Percentiles rank a stretch among this genome's conserved stretches.
These are phyloP conservation scores for Cyclotella cryptica DNA, from an alignment of 108 stramenopile genomes.

Conservation along the genomic window DNA sequence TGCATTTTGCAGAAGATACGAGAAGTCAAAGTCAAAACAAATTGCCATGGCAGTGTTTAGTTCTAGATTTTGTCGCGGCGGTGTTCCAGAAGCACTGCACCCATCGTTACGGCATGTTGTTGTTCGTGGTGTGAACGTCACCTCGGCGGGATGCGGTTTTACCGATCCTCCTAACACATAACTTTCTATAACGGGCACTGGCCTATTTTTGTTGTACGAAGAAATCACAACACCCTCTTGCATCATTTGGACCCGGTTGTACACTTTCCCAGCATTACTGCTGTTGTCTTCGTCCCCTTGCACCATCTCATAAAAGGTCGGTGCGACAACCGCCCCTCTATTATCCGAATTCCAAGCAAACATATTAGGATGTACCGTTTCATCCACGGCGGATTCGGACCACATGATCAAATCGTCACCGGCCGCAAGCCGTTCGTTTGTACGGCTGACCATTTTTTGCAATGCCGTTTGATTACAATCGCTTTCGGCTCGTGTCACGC, in stretches of 20 bases:
- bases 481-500: not conserved
- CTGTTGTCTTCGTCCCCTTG: too few relatives aligned
- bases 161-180: not conserved
- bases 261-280: not conserved
- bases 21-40: conserved; percentile 19
- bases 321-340: conserved; percentile 10
- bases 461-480: too few relatives aligned
- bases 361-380: not conserved
- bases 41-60: conserved; percentile 18
- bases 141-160: conserved; percentile 1
- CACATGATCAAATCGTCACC: conserved; percentile 18
- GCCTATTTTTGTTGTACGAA: conserved; percentile 9
- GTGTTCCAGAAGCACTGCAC: conserved; percentile 7
- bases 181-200: conserved; percentile 13
- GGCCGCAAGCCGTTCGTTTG: conserved; percentile 12
- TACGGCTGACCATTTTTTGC: not conserved
- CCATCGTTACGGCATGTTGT: not conserved
- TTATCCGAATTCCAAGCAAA: conserved; percentile 5
- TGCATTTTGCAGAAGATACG: not conserved
- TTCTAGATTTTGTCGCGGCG: not conserved
- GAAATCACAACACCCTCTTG: not conserved
- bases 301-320: not conserved
- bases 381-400: not conserved
- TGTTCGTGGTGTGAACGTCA: not conserved
- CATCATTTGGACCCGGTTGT: conserved; percentile 18